phyloP scores from a whole-genome alignment of 495 filamentous ascomycete genomes.

The Jackrogersella multiformis region DNA sequence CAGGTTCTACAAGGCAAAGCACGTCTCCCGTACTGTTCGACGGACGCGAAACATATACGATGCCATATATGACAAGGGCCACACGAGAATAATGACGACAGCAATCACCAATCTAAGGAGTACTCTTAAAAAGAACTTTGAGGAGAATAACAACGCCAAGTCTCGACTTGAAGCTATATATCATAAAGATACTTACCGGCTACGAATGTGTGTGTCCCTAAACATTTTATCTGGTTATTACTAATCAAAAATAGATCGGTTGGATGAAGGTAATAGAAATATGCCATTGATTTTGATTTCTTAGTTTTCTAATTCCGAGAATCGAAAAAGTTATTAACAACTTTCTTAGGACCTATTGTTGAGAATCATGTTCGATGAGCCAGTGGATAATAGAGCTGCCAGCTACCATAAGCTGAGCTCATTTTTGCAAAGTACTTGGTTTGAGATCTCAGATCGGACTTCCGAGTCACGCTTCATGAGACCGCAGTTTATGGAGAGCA shows the following conservation, averaged over 20 bases:
- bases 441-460: constrained; percentile 21
- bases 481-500: constrained; percentile 13
- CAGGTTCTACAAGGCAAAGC: constrained; percentile 12
- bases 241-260: constrained; percentile 16
- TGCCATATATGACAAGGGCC: constrained; percentile 8
- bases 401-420: constrained; percentile 7
- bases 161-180: background rate
- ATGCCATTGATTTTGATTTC: too few species aligned
- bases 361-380: constrained; percentile 20
- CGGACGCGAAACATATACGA: constrained; percentile 8
- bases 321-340: background rate
- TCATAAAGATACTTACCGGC: constrained; percentile 13
- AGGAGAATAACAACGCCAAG: too few species aligned
- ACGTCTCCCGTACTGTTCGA: constrained; percentile 6
- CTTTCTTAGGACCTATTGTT: constrained; percentile 15
- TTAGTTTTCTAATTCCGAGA: too few species aligned
- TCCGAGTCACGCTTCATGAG: constrained; percentile 19
- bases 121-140: background rate
- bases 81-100: constrained; percentile 4
- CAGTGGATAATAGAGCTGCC: background rate
- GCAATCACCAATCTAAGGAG: too few species aligned
- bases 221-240: too few species aligned
- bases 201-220: constrained; percentile 10
- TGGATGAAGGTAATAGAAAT: constrained; percentile 33
- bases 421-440: constrained; percentile 25